Percentiles rank a stretch among this genome's conserved stretches.
These are phyloP conservation scores for Clausena lansium DNA, from an alignment of 345 rosid genomes.

Conservation along the genomic window DNA sequence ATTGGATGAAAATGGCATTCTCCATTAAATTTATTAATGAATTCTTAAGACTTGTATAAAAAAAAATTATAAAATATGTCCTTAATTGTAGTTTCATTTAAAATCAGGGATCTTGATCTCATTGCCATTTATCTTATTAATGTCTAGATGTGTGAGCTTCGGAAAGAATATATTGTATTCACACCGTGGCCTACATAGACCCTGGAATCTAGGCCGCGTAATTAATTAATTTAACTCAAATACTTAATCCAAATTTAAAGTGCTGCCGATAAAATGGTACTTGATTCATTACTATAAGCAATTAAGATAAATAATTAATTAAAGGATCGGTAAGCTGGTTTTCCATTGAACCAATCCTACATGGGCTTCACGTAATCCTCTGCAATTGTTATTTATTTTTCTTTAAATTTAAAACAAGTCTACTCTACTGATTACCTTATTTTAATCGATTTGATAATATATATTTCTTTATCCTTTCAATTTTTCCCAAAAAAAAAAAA, in stretches of 20 bases:
- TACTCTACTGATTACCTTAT: no score
- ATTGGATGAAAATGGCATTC: no score
- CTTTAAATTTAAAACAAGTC: background rate
- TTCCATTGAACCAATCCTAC: background rate
- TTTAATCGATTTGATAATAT: no score
- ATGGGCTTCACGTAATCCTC: background rate
- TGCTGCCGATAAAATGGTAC: background rate
- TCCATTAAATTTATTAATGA: no score
- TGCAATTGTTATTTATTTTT: background rate
- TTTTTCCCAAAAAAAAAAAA: no score
- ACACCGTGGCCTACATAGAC: background rate
- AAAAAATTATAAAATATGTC: no score
- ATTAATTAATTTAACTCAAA: background rate
- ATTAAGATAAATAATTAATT: background rate
- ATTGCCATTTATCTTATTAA: no score
- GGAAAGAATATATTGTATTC: background rate
- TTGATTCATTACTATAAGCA: background rate
- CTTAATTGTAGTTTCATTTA: no score
- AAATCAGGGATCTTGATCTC: no score
- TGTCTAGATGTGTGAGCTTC: no score
- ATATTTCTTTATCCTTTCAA: no score
- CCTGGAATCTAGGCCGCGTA: background rate
- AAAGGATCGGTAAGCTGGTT: background rate
- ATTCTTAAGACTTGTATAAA: no score
- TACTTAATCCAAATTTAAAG: background rate